Base-by-base conservation (phyloP, 2,329 filamentous ascomycete species). In the Cercospora citrullina region DNA sequence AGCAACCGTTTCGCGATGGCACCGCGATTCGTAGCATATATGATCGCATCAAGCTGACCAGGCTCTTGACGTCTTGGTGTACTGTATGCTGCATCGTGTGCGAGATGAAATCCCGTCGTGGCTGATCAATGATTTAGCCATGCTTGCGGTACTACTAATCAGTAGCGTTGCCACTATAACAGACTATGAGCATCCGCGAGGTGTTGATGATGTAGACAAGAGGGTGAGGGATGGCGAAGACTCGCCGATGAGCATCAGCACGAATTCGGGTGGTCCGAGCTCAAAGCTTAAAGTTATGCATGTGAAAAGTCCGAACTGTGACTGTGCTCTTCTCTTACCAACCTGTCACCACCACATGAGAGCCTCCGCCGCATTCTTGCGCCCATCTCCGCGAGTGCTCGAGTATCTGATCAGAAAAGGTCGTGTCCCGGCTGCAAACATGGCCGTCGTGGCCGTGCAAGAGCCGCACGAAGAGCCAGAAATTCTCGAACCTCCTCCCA, bases 391-490 rank as follows among this genome's bases (percentile, higher is more conserved):
- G 23, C 82, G 84, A 70, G 78, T 87, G 64, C 75, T 84, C 75
- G 84, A 84, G 72, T 83, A 83, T 71, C 81, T 87, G 51, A 79
- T 84, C 70, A 80, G 82, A 70, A 83, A 83, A 72, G 83, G 83
- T 64, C 72, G 71, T 16, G 69, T 76, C 8, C 68, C 73, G 4
- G 26, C 73, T 0, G 66, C 71, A 12, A 73, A 67, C 55, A 75
- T 77, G 74, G 74, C 75, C 12, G 65, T 77, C 28, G 72, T 71
- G 73, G 66, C 73, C 72, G 31, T 75, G 63, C 70, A 74, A 53
- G 67, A 72, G 18, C 65, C 53, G 28, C 67, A 63, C 51, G 74
- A 77, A 68, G 48, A 71, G 71, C 76, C 81, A 75, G 73, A 78
- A 72, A 73, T 77, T 68, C 77, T 83, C 76, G 72, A 77, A 70